These are phyloP conservation scores for Corchorus olitorius DNA, from an alignment of 345 rosid species.

Conservation along the genomic window DNA sequence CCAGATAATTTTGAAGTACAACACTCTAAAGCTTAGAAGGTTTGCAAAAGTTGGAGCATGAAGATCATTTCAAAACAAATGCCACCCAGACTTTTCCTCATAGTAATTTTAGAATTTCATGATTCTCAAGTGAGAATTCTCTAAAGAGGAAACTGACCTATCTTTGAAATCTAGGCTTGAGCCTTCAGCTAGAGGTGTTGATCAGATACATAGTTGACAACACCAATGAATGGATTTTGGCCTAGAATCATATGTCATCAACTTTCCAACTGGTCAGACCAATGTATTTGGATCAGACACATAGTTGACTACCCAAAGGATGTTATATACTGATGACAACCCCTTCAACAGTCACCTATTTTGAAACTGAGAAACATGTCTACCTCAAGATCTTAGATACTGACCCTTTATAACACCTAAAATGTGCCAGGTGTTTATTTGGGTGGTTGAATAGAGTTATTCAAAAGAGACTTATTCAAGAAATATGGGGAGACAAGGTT, in stretches of 20 bases:
- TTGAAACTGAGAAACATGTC: neutral
- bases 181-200: neutral
- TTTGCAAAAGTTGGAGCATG: neutral
- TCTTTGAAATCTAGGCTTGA: neutral
- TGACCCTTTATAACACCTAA: neutral
- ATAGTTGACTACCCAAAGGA: neutral
- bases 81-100: neutral
- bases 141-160: neutral
- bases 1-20: conserved; percentile 1
- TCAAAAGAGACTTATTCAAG: neutral
- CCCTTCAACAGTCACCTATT: neutral
- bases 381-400: conserved; percentile 2
- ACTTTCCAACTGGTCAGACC: neutral
- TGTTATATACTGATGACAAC: neutral
- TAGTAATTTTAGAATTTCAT: neutral
- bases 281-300: neutral
- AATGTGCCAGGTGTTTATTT: neutral
- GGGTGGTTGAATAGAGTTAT: neutral
- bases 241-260: neutral
- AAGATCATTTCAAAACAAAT: neutral
- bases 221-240: neutral
- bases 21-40: neutral
- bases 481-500: neutral
- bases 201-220: neutral
- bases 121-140: neutral